These are phyloP conservation scores for Pythium plurisporium DNA, from an alignment of 352 stramenopile genomes.

Conservation along the genomic window DNA sequence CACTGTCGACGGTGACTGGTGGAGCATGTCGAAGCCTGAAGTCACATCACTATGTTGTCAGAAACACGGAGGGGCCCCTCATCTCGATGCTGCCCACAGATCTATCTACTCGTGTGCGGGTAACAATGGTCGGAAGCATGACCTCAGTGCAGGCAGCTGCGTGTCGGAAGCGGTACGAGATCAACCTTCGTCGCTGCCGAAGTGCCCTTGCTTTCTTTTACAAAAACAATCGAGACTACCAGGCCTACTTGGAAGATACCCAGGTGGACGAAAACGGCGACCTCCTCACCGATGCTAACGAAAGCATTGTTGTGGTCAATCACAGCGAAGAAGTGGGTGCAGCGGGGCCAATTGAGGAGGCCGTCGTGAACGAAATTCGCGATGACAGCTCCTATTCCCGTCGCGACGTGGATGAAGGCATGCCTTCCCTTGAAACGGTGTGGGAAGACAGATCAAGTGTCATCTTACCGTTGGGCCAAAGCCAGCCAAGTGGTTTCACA, in stretches of 20 bases:
- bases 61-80: slow-evolving; percentile 17
- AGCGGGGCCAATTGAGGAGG: not conserved
- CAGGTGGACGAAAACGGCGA: not conserved
- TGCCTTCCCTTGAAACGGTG: not conserved
- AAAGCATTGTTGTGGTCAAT: not conserved
- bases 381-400: slow-evolving; percentile 4
- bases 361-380: not conserved
- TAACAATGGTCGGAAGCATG: slow-evolving; percentile 9
- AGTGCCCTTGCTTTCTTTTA: not conserved
- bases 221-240: slow-evolving; percentile 3
- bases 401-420: not conserved
- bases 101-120: not conserved
- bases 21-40: slow-evolving; percentile 12
- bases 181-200: not conserved
- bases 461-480: not conserved
- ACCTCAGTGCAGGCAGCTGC: slow-evolving; percentile 2
- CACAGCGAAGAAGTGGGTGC: not conserved
- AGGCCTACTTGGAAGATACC: not conserved
- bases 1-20: slow-evolving; percentile 15
- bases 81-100: slow-evolving; percentile 2
- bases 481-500: not conserved
- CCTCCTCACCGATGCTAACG: not conserved
- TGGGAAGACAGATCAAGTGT: slow-evolving; percentile 10
- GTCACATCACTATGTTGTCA: slow-evolving; percentile 22
- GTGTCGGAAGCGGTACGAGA: not conserved